phyloP scores from a whole-genome alignment of 192 early-diverging fungal species.

The Ramicandelaber brevisporus region DNA sequence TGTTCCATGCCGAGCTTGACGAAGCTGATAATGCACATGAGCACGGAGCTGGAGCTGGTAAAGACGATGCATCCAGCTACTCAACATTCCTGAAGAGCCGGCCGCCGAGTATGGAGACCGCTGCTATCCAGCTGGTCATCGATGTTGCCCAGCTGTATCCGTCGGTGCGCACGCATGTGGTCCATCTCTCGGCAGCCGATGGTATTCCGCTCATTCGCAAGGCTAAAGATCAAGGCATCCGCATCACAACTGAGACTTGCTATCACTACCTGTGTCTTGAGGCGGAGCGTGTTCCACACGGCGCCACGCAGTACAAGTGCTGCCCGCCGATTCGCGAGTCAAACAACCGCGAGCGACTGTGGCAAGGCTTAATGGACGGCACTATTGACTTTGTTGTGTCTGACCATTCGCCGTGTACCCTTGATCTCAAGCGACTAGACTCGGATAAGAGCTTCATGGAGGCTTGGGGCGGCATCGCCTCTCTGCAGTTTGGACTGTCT shows the following conservation, averaged over 20 bases:
- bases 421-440: slow-evolving; percentile 42
- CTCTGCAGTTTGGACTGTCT: slow-evolving; percentile 53
- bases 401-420: slow-evolving; percentile 61
- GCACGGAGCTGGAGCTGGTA: slow-evolving; percentile 10
- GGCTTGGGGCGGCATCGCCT: slow-evolving; percentile 64
- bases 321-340: slow-evolving; percentile 57
- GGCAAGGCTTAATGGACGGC: slow-evolving; percentile 48
- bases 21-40: slow-evolving; percentile 1
- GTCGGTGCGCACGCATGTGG: slow-evolving; percentile 48
- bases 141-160: slow-evolving; percentile 38
- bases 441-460: slow-evolving; percentile 56
- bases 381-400: slow-evolving; percentile 61
- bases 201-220: slow-evolving; percentile 42
- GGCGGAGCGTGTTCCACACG: slow-evolving; percentile 33
- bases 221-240: slow-evolving; percentile 38
- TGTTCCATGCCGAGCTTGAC: slow-evolving; percentile 60
- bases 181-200: slow-evolving; percentile 53
- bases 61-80: slow-evolving; percentile 25
- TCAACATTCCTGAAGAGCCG: slow-evolving; percentile 39
- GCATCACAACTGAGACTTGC: slow-evolving; percentile 58
- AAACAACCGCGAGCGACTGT: slow-evolving; percentile 35
- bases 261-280: slow-evolving; percentile 52
- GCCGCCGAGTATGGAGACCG: slow-evolving; percentile 39
- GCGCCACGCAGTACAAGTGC: slow-evolving; percentile 62
- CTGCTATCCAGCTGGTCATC: slow-evolving; percentile 47